Percentiles rank a stretch among this genome's conserved stretches.
Conservation (phyloP, 371 early-diverging fungal species). For the Thermomucor indicae-seudaticae region DNA sequence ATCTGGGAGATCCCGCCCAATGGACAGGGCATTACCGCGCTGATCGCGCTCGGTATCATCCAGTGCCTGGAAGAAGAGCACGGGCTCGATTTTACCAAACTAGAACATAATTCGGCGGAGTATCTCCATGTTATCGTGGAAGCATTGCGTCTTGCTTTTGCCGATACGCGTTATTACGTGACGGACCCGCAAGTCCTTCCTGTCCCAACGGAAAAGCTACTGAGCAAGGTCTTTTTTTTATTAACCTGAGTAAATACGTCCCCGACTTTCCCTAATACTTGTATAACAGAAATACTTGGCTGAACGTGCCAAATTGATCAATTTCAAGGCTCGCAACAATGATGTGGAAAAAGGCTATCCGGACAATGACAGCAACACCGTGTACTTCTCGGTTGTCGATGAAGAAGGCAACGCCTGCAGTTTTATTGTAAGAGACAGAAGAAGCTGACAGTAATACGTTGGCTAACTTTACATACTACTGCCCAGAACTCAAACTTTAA, state of each 20-base stretch:
- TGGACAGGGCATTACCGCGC: constrained; percentile 71
- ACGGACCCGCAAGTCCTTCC: constrained; percentile 62
- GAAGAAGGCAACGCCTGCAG: constrained; percentile 81
- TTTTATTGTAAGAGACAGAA: constrained; percentile 58
- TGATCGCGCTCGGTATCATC: constrained; percentile 72
- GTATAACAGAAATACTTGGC: constrained; percentile 45
- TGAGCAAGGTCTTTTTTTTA: constrained; percentile 37
- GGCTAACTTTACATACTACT: not conserved
- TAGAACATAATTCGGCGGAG: constrained; percentile 56
- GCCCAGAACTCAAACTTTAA: constrained; percentile 51
- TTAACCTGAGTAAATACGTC: not conserved
- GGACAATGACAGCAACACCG: constrained; percentile 63
- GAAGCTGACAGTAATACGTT: too few relatives aligned
- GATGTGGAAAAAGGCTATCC: constrained; percentile 58
- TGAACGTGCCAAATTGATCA: constrained; percentile 54
- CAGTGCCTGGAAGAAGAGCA: constrained; percentile 51
- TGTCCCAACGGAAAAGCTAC: constrained; percentile 45
- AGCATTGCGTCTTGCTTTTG: constrained; percentile 71
- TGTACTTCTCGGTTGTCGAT: constrained; percentile 77
- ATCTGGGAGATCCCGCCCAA: constrained; percentile 81
- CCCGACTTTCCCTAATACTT: not conserved
- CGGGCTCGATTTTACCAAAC: constrained; percentile 26
- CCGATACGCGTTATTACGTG: constrained; percentile 65
- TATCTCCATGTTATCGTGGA: constrained; percentile 71
- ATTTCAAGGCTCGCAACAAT: constrained; percentile 42